Conservation (phyloP, 352 stramenopile genomes). For the Pythium graminicola region DNA sequence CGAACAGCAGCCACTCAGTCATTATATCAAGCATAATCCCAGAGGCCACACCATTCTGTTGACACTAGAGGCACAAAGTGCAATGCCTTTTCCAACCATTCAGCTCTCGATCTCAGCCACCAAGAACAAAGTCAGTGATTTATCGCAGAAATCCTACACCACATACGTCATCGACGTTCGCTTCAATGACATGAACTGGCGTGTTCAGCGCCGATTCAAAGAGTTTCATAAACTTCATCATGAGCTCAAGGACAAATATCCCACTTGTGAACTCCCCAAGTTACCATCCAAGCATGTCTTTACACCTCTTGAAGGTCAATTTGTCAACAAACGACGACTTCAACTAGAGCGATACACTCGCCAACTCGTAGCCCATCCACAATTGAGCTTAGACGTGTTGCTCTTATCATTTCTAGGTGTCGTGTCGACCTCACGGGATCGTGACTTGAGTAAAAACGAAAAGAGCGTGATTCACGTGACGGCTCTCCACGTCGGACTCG, state of each 20-base stretch:
- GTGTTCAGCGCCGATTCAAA: constrained; percentile 58
- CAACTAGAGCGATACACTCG: constrained; percentile 69
- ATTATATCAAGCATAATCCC: constrained; percentile 29
- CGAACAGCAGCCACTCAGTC: constrained; percentile 37
- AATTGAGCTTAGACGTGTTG: constrained; percentile 51
- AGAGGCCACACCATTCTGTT: constrained; percentile 26
- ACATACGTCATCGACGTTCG: constrained; percentile 61
- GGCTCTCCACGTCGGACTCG: constrained; percentile 59
- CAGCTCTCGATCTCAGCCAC: constrained; percentile 51
- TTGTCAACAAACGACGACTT: constrained; percentile 49
- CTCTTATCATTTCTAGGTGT: constrained; percentile 73
- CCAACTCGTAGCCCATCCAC: constrained; percentile 37
- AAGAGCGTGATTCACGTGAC: constrained; percentile 71
- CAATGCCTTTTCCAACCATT: constrained; percentile 60
- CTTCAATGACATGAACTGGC: constrained; percentile 68
- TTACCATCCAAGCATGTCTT: constrained; percentile 64
- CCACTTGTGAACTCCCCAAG: constrained; percentile 26
- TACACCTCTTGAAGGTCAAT: constrained; percentile 53
- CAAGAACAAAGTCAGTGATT: constrained; percentile 75
- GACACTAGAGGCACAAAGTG: constrained; percentile 32
- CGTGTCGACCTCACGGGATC: constrained; percentile 58
- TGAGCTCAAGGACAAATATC: constrained; percentile 68
- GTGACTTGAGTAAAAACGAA: constrained; percentile 47
- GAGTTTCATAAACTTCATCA: constrained; percentile 50
- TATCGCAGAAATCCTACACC: constrained; percentile 66